Conservation (phyloP, 495 filamentous ascomycete genomes). For the Penicillium dipodomyicola region DNA sequence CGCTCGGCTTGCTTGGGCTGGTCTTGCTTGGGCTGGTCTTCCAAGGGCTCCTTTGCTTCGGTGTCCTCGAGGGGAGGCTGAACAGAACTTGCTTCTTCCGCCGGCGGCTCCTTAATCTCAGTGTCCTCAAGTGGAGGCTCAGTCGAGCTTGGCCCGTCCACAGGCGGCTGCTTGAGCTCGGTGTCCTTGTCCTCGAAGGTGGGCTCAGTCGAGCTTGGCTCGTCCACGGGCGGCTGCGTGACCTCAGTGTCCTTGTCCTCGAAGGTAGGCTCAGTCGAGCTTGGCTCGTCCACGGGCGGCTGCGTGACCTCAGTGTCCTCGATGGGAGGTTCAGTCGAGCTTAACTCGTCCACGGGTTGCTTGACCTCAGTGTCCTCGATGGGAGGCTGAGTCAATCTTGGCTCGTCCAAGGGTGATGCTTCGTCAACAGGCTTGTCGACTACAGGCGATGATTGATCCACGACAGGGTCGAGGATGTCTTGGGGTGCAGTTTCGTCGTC, state of each 20-base stretch:
- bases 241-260: background rate
- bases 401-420: constrained; percentile 4
- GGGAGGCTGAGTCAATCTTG: constrained; percentile 6
- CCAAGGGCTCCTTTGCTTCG: constrained; percentile 5
- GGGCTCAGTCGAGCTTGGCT: constrained; percentile 5
- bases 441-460: constrained; percentile 21
- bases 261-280: background rate
- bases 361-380: constrained; percentile 14
- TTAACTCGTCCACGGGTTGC: constrained; percentile 5
- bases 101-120: constrained; percentile 9
- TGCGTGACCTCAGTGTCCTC: background rate
- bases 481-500: background rate
- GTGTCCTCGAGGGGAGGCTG: constrained; percentile 5
- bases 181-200: constrained; percentile 9
- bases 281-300: background rate
- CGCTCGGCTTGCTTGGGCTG: constrained; percentile 10
- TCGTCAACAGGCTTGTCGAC: constrained; percentile 19
- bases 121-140: constrained; percentile 3
- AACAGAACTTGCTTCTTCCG: constrained; percentile 2
- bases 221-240: background rate
- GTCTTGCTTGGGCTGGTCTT: constrained; percentile 17
- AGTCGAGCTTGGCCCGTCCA: too few species aligned
- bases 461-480: background rate
- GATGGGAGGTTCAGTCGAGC: background rate
- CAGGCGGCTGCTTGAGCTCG: background rate